Base-by-base conservation (phyloP, 257 asterid species). In the Ehretia macrophylla region DNA sequence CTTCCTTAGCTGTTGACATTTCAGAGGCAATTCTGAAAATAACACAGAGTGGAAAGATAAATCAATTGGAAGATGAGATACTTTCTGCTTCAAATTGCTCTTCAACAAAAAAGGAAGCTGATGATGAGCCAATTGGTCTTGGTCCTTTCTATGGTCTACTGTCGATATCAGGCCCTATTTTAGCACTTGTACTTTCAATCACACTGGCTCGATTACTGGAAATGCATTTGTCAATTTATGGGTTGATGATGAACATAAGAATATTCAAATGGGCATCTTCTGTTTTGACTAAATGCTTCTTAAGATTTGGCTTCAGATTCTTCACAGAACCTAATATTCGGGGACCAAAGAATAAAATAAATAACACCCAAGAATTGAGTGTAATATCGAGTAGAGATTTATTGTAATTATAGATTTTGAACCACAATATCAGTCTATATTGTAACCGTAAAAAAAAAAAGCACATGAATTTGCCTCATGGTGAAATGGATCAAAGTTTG, bases 1-100 rank as follows among this genome's bases (percentile, higher is more conserved):
- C 85, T 1, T 64, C 77, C 0, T 55, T 86, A 58, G 76, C 84
- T 8, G 22, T 51, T 12, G 87, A 81, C 47, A 60, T 86, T 14
- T 83, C 93, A 20, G 77, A 76, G 68, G 90, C 87, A 19, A 70
- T 86, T 40, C 77, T 86, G 6, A 76, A 69, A 65, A 49, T 81
- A n/a, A 74, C 83, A 23, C 81, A 72, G 62, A 86, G 77, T 18
- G 93, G 95, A 12, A 47, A 45, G 16, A 64, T 81, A 12, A 66
- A 70, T 52, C 48, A 59, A 18, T 21, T 86, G 51, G 84, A 75
- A 65, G 44, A 67, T 11, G 58, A 37, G 23, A 63, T 75, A 72
- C 77, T 83, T 27, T 57, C 68, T 0, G 50, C 18, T 55, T 67
- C 64, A 71, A 66, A 49, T 75, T 71, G 80, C 72, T 55, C 66